A percentile compares a stretch with the other conserved stretches of the same genome.
Conservation (phyloP, 2,329 filamentous ascomycete genomes). For the Podosphaera leucotricha region DNA sequence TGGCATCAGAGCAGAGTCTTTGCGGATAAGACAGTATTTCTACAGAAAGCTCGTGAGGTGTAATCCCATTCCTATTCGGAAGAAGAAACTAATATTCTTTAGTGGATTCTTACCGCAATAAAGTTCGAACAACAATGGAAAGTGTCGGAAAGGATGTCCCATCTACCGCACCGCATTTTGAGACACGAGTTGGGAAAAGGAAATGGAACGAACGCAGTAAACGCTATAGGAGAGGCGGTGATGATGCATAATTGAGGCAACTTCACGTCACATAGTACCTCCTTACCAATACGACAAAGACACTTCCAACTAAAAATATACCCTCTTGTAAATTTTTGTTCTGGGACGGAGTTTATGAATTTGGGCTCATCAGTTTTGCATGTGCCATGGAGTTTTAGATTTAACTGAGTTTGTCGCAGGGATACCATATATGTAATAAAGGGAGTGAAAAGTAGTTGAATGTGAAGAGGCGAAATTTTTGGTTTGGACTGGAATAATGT, state of each 20-base stretch:
- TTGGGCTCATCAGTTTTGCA: too few species aligned
- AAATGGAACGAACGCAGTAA: conserved; percentile 39
- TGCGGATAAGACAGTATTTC: conserved; percentile 60
- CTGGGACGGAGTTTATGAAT: too few species aligned
- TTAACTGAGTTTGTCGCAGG: too few species aligned
- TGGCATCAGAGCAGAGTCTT: conserved; percentile 92
- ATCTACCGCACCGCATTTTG: conserved; percentile 59
- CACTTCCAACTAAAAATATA: too few species aligned
- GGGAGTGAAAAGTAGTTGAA: too few species aligned
- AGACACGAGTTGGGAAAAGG: conserved; percentile 70
- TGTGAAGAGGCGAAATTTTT: too few species aligned
- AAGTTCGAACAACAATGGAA: conserved; percentile 65
- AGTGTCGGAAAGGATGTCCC: conserved; percentile 52
- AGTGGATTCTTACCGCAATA: conserved; percentile 91
- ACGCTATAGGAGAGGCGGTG: conserved; percentile 11
- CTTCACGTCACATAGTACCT: background rate
- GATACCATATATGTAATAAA: too few species aligned
- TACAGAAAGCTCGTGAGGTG: conserved; percentile 76
- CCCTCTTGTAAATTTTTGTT: too few species aligned
- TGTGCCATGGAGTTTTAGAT: too few species aligned
- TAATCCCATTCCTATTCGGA: background rate
- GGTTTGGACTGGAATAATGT: too few species aligned
- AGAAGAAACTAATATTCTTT: background rate
- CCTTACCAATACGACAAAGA: background rate
- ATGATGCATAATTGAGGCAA: background rate